Conservation (phyloP, 345 rosid species). For the Melaleuca quinquenervia region DNA sequence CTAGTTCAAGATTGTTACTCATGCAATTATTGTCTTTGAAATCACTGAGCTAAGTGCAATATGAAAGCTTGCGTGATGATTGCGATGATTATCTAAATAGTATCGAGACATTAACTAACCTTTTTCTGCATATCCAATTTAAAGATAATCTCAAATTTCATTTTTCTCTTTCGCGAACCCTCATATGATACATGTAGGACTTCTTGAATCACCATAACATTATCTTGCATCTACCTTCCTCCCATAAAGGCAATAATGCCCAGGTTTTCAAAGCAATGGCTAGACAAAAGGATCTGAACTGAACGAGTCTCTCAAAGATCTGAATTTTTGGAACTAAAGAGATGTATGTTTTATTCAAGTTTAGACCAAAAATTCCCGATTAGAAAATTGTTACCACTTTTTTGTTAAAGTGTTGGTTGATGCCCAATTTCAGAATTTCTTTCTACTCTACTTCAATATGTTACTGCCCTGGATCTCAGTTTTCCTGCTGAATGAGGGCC, state of each 20-base stretch:
- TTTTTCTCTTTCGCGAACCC: background rate
- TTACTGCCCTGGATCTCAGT: background rate
- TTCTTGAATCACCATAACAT: fast-evolving
- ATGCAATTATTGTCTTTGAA: background rate
- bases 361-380: fast-evolving
- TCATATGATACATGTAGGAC: fast-evolving
- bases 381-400: too few species aligned
- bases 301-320: background rate
- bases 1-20: background rate
- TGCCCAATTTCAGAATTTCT: background rate
- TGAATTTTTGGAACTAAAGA: background rate
- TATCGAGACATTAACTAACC: background rate
- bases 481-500: background rate
- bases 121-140: background rate
- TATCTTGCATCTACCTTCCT: fast-evolving
- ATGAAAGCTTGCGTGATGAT: background rate
- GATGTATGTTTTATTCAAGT: background rate
- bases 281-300: fast-evolving
- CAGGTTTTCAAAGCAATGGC: too few species aligned
- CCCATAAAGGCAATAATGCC: background rate
- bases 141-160: background rate
- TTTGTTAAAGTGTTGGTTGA: too few species aligned
- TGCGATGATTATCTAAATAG: background rate
- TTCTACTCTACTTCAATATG: background rate
- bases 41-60: background rate